Evolutionary conservation across 768 basidiomycete genomes (phyloP), one percentile per base, ranked within the genome.

Genomic region (Boletus rubroflammeus): DNA sequence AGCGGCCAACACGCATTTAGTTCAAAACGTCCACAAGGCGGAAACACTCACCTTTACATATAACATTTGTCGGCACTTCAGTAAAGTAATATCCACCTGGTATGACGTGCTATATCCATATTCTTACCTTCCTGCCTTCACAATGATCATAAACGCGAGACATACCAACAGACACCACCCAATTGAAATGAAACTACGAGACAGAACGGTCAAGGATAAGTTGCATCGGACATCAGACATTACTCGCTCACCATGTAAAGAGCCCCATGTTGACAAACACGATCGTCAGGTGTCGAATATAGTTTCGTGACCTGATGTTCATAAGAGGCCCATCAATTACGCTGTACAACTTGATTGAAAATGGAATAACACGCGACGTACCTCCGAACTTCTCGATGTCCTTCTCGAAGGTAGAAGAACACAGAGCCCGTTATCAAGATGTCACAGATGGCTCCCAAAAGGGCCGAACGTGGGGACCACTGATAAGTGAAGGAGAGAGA

Each of bases 381-480:
- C 62, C 44, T 56, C 21, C 21, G 49, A 32, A 61, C 4, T 5
- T 29, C 31, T 43, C 41, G 36, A 28, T 40, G 58, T 1, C 62
- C 55, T 40, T 29, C 58, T 28, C 62, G 58, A 43, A 63, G 55
- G 38, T 63, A 63, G 36, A 64, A 64, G 17, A 61, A 60, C 8
- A 56, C 58, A 8, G 62, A 60, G 1, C 54, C 62, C 1, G 58
- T 60, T 10, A 63, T 63, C 28, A 63, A 9, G 29, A 52, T 1
- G 25, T 63, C 62, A 39, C 58, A 51, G 6, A 50, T 29, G 10
- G 40, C 53, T 7, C 50, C 50, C 5, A 59, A 14, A 19, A 43
- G 35, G 3, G 61, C 92, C 0, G 58, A 56, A 17, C 51, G 57
- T 32, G 51, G 57, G 0, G 57, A 59, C 58, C 58, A 59, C 58